These are phyloP conservation scores for Sporopachydermia cereana DNA, from an alignment of 1,139 yeast genomes.

Conservation along the genomic window DNA sequence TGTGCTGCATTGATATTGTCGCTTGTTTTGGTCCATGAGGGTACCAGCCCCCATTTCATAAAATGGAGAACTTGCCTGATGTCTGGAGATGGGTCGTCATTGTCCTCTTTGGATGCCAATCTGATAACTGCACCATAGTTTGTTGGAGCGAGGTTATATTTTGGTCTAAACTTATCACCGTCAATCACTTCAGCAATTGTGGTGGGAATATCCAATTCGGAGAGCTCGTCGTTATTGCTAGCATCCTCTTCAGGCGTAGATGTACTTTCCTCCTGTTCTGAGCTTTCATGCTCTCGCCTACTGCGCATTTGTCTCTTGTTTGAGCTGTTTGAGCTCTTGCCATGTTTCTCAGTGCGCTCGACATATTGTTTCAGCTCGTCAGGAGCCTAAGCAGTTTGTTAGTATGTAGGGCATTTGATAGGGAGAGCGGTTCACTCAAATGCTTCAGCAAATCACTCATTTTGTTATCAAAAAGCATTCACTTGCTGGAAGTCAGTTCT, in stretches of 20 bases:
- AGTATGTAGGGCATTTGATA: not conserved
- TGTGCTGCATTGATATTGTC: not conserved
- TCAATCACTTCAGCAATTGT: constrained; percentile 6
- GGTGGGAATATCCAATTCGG: not conserved
- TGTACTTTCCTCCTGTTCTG: not conserved
- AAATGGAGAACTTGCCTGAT: constrained; percentile 22
- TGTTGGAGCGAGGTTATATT: constrained; percentile 8
- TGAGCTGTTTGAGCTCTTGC: too few species aligned
- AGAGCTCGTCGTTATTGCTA: not conserved
- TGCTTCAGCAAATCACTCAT: not conserved
- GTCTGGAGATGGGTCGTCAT: not conserved
- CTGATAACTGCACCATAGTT: constrained; percentile 14
- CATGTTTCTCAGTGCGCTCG: too few species aligned
- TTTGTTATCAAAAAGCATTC: not conserved
- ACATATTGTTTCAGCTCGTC: not conserved
- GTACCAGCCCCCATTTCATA: constrained; percentile 56
- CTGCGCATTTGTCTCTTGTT: too few species aligned
- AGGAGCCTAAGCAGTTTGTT: not conserved
- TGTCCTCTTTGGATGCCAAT: not conserved
- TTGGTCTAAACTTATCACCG: not conserved
- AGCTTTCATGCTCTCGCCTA: too few species aligned
- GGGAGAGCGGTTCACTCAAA: not conserved
- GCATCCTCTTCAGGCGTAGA: not conserved
- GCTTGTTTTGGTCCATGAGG: constrained; percentile 33
- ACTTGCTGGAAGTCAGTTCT: not conserved